Percentiles rank a stretch among this genome's conserved stretches.
phyloP scores from a whole-genome alignment of 2,329 filamentous ascomycete species.

The Diaporthe aspalathi region DNA sequence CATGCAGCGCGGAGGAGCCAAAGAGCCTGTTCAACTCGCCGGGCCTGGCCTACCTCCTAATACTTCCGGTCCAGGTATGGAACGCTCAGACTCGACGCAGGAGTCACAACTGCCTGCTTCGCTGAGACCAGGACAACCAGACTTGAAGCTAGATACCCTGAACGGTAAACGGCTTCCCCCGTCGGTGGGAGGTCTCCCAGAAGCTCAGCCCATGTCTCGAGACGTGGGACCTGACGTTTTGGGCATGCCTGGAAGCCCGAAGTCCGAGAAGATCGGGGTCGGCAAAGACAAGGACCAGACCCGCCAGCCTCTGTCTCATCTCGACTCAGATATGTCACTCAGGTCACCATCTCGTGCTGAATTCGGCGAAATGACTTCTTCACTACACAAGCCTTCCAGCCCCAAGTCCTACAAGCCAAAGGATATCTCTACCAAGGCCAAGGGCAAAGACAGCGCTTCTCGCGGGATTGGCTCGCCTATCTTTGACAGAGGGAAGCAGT shows the following conservation, averaged over 20 bases:
- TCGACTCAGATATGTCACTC: neutral
- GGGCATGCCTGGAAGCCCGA: neutral
- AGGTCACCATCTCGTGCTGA: neutral
- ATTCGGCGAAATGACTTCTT: neutral
- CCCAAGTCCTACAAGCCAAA: slow-evolving; percentile 8
- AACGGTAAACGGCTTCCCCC: neutral
- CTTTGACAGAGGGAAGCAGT: neutral
- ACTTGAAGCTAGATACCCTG: slow-evolving; percentile 5
- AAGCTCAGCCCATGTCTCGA: neutral
- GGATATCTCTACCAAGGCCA: neutral
- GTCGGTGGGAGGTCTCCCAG: neutral
- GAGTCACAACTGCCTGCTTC: neutral
- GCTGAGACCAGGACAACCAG: slow-evolving; percentile 3
- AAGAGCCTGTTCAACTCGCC: neutral
- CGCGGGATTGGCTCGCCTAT: neutral
- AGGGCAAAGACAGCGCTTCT: slow-evolving; percentile 1
- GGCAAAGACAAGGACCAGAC: neutral
- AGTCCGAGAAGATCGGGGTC: slow-evolving; percentile 10
- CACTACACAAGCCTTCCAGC: slow-evolving; percentile 4
- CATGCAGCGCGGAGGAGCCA: neutral
- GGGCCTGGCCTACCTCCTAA: neutral
- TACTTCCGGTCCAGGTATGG: neutral
- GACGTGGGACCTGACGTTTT: neutral
- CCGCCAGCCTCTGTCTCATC: slow-evolving; percentile 17
- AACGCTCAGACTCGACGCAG: neutral